Evolutionary conservation across 352 stramenopile genomes (phyloP), one percentile per base, ranked within the genome.

Genomic region (Pythium rhizo-oryzae): DNA sequence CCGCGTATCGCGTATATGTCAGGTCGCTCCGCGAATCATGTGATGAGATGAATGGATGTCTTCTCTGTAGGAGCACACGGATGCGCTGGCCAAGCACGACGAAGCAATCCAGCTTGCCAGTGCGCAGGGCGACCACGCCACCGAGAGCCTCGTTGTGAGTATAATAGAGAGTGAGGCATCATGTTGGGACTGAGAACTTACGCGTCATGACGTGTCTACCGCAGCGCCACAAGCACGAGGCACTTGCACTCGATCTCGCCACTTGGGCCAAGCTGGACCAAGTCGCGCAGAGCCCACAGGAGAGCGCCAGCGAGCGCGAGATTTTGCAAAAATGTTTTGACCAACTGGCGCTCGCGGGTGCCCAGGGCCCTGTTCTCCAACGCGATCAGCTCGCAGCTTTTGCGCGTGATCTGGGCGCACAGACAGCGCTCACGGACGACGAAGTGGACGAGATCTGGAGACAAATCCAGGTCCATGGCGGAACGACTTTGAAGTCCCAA

Each of bases 391-490:
- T 91, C 21, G 60, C 70, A n/a, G 44, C 19, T 3, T 44, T 90
- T 1, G 76, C 81, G 28, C 23, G 33, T 8, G 68, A 79, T 43
- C 51, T 91, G 12, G 71, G 71, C 7, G 74, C 72, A 18, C 51
- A 67, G 8, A 68, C 74, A 12, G 28, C 56, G 21, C 67, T 91
- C 1, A 74, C 18, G 16, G 59, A 62, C 30, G 67, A 59, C 1
- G 83, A 91, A 61, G 67, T 81, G n/a, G 76, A 91, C 15, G 75
- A 81, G 19, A 79, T 91, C 12, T 90, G 81, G 83, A 41, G 30
- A 19, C 70, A 76, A 30, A 53, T 72, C 19, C 18, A 15, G 0
- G 28, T 30, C 8, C 41, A 65, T 35, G 8, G 37, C 24, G 28
- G 37, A 24, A 47, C 19, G 24, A 21, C 37, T 11, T 13, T 5